Evolutionary conservation across 2,329 filamentous ascomycete genomes (phyloP).

Genomic region (Lomentospora prolificans): DNA sequence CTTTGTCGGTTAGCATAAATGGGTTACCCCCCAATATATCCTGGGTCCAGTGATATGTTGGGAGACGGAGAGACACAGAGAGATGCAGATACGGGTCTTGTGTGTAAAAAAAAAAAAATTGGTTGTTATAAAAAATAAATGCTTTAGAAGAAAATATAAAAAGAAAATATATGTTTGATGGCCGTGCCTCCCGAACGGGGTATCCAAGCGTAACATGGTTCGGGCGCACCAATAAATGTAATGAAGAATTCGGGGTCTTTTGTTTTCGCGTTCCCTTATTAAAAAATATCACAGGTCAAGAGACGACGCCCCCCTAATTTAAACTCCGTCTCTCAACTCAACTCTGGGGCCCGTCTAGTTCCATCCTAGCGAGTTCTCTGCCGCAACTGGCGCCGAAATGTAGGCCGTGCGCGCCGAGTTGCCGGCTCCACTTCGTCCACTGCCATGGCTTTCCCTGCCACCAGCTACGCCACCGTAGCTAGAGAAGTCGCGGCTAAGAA

Average conservation of each 20-base stretch:
- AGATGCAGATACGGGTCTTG: too few species aligned
- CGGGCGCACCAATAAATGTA: conserved; percentile 1
- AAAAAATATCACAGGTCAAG: background rate
- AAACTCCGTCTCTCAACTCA: too few species aligned
- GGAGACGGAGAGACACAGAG: too few species aligned
- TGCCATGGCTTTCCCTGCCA: conserved; percentile 52
- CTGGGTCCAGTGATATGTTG: too few species aligned
- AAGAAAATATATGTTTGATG: conserved; percentile 13
- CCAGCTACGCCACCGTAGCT: conserved; percentile 38
- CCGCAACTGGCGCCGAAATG: conserved; percentile 84
- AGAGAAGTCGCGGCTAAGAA: conserved; percentile 47
- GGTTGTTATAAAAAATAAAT: conserved; percentile 18
- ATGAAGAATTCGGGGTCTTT: background rate
- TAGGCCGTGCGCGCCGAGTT: conserved; percentile 48
- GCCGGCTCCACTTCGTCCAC: conserved; percentile 46
- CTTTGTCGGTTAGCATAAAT: too few species aligned
- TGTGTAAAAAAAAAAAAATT: conserved; percentile 11
- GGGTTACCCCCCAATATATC: too few species aligned
- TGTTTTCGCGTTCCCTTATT: too few species aligned
- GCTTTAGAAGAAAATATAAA: conserved; percentile 17
- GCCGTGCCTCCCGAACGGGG: conserved; percentile 4
- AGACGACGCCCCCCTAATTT: too few species aligned
- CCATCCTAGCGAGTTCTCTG: conserved; percentile 93
- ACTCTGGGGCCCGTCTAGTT: conserved; percentile 47
- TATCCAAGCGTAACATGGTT: conserved; percentile 5